Evolutionary conservation across 2,329 filamentous ascomycete species (phyloP).

Genomic region (Colletotrichum sp.): DNA sequence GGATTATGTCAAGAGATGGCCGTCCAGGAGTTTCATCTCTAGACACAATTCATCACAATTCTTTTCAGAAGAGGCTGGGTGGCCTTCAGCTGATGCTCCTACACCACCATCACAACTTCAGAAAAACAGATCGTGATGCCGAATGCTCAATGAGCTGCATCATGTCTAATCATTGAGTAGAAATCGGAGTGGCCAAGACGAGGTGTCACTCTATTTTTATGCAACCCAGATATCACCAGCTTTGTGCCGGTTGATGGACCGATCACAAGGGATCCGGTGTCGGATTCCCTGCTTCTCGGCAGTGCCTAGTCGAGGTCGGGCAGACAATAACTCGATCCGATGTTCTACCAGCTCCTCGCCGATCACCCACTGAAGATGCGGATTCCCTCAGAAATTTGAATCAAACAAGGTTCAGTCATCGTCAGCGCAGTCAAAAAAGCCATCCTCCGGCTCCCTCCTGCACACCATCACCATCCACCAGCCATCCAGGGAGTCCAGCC

Average conservation of each 20-base stretch:
- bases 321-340: not conserved
- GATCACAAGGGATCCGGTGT: not conserved
- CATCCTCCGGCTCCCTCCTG: not conserved
- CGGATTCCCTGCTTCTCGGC: not conserved
- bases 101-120: not conserved
- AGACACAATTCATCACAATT: not conserved
- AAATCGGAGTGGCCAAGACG: not conserved
- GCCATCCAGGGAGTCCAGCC: constrained; percentile 18
- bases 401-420: not conserved
- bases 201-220: not conserved
- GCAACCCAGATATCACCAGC: not conserved
- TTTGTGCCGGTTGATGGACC: not conserved
- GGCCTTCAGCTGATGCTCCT: not conserved
- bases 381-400: not conserved
- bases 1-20: not conserved
- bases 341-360: not conserved
- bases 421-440: not conserved
- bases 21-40: fast-evolving
- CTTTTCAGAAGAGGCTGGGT: not conserved
- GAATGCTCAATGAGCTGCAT: not conserved
- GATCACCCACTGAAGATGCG: not conserved
- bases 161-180: not conserved
- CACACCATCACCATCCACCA: not conserved
- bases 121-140: not conserved
- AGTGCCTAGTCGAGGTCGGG: not conserved